Base-by-base conservation (phyloP, 192 early-diverging fungal species). In the Coemansia umbellata region DNA sequence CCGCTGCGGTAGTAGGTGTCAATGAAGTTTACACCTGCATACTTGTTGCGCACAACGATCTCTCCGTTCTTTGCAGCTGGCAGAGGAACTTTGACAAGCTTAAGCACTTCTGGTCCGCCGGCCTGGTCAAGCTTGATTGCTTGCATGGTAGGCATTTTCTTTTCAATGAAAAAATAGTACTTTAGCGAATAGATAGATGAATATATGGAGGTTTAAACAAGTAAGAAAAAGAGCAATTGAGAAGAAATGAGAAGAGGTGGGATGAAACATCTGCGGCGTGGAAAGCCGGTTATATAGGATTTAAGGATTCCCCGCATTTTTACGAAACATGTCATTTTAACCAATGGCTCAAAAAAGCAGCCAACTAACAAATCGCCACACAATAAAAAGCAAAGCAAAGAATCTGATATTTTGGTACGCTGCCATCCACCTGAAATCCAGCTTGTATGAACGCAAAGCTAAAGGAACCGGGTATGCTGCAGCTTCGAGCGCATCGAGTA, bases 1-100 rank as follows among this genome's bases (percentile, higher is more conserved):
- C 93, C 93, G 11, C 77, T 77, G 43, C 93, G 86, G 39, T 89
- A 90, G 66, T 93, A 92, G 0, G 86, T 95, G 66, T 97, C 94
- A 50, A 95, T 91, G 42, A 85, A 91, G 75, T 95, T 97, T 32
- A 97, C 81, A 4, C 93, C 93, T 9, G 84, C 77, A 43, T 71
- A 87, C 1, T 75, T 59, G 74, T 93, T 93, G 47, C 81, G 79
- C 37, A 95, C 81, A n/a, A 93, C 66, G 6, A 93, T 54, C 23
- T 84, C 74, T 15, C 80, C 75, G 2, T 72, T 55, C 15, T 69
- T 75, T 6, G 70, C 61, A 9, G 50, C 49, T 2, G 87, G 87
- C 31, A 53, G 67, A 15, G 82, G 78, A 3, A 78, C 43, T 10
- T 70, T 45, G 17, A 66, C 78, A 27, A 79, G 60, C 31, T 75